Evolutionary conservation across 495 filamentous ascomycete genomes (phyloP).

Genomic region (Penicillium samsonianum): DNA sequence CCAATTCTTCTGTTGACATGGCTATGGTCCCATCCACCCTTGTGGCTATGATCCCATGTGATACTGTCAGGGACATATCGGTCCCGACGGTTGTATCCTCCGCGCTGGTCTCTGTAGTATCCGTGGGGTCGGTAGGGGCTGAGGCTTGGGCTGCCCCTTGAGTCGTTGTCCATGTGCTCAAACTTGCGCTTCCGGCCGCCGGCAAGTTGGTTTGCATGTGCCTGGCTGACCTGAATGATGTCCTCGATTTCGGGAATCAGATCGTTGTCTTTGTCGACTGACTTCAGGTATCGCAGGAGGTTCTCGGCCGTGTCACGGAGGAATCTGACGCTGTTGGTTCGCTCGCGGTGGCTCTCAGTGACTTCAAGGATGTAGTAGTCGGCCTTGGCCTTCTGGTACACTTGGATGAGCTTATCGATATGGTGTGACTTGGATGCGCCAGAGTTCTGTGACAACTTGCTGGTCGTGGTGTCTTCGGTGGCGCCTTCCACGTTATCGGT

Average conservation of each 20-base stretch:
- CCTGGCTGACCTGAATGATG: conserved; percentile 30
- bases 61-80: conserved; percentile 1
- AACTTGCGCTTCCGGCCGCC: conserved; percentile 50
- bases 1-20: background rate
- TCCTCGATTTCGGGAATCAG: conserved; percentile 37
- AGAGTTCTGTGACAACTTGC: conserved; percentile 2
- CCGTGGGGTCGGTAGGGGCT: conserved; percentile 5
- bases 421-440: background rate
- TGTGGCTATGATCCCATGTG: background rate
- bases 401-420: conserved; percentile 33
- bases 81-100: background rate
- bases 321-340: conserved; percentile 41
- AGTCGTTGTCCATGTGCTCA: conserved; percentile 22
- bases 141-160: background rate
- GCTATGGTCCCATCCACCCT: background rate
- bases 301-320: conserved; percentile 54
- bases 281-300: conserved; percentile 36
- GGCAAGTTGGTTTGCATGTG: conserved; percentile 38
- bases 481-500: background rate
- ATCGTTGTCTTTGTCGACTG: conserved; percentile 23
- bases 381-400: conserved; percentile 41
- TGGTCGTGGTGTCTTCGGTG: background rate
- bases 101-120: background rate
- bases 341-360: conserved; percentile 20
- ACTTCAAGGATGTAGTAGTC: conserved; percentile 35